A percentile compares a stretch with the other conserved stretches of the same genome.
Evolutionary conservation across 2,329 filamentous ascomycete genomes (phyloP).

Genomic region (Pestalotiopsis sp.): DNA sequence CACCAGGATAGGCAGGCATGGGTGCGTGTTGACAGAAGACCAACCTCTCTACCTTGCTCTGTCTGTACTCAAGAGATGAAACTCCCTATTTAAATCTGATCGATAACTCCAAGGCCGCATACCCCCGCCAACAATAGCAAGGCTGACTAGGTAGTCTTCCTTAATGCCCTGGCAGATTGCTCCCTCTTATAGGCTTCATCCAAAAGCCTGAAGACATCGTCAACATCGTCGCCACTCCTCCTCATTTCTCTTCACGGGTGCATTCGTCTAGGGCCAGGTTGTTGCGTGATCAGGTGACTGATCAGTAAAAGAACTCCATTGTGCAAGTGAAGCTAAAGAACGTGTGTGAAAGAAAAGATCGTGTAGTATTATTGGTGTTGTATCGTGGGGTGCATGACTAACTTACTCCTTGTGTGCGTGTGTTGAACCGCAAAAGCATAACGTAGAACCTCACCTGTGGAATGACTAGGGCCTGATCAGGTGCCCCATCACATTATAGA

Average conservation of each 20-base stretch:
- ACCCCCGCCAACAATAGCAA: neutral
- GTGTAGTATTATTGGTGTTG: neutral
- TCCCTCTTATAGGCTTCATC: neutral
- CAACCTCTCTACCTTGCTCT: neutral
- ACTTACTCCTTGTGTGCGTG: too few relatives aligned
- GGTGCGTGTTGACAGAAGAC: neutral
- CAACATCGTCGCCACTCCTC: neutral
- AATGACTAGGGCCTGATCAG: too few relatives aligned
- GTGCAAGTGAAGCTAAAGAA: too few relatives aligned
- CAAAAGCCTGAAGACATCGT: neutral
- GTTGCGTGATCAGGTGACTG: neutral
- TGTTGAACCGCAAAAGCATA: too few relatives aligned
- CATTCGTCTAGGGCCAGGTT: neutral
- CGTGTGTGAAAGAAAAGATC: too few relatives aligned
- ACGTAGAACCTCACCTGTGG: too few relatives aligned
- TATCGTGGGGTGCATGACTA: neutral
- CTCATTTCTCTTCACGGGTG: neutral
- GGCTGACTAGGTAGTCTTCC: neutral
- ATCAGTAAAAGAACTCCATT: neutral
- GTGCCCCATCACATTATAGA: neutral
- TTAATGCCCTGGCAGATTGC: neutral
- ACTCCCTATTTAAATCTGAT: neutral
- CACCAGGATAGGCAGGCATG: neutral
- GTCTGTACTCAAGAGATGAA: neutral
- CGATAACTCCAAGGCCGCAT: neutral